These are phyloP conservation scores for Jasminum sambac DNA, from an alignment of 257 asterid species.

Conservation along the genomic window DNA sequence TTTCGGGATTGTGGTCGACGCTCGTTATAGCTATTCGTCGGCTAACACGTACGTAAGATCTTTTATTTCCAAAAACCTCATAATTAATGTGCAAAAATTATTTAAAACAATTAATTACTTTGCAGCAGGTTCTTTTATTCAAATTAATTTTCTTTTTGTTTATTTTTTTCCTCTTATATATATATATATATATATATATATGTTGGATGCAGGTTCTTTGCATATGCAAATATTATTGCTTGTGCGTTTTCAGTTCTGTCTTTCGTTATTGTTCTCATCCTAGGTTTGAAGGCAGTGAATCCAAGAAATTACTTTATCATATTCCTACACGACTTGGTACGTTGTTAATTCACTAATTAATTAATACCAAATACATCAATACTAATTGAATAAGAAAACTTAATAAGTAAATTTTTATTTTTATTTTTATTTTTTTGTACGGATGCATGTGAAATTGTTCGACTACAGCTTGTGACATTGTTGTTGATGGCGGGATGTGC, in stretches of 20 bases:
- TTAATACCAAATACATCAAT: too few species aligned
- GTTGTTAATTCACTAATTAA: background rate
- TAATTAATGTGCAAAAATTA: too few species aligned
- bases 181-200: too few species aligned
- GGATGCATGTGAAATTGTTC: background rate
- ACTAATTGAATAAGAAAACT: too few species aligned
- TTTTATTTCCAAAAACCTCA: background rate
- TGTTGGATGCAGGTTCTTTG: conserved; percentile 52
- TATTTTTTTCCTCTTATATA: background rate
- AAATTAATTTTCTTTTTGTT: background rate
- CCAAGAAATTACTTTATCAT: conserved; percentile 41
- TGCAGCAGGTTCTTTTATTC: too few species aligned
- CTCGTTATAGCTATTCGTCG: conserved; percentile 58
- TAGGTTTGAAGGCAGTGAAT: conserved; percentile 31
- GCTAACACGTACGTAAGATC: conserved; percentile 62
- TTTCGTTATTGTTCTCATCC: conserved; percentile 25
- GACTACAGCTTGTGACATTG: conserved; percentile 37
- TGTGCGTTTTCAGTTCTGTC: conserved; percentile 43
- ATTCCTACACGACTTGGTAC: conserved; percentile 74
- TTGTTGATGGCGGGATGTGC: conserved; percentile 58
- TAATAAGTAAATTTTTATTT: too few species aligned
- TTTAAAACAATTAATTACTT: too few species aligned
- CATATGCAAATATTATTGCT: conserved; percentile 49
- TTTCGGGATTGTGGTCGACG: conserved; percentile 43
- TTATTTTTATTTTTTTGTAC: background rate